Conservation (phyloP, 257 asterid species). For the Cynanchum wilfordii region DNA sequence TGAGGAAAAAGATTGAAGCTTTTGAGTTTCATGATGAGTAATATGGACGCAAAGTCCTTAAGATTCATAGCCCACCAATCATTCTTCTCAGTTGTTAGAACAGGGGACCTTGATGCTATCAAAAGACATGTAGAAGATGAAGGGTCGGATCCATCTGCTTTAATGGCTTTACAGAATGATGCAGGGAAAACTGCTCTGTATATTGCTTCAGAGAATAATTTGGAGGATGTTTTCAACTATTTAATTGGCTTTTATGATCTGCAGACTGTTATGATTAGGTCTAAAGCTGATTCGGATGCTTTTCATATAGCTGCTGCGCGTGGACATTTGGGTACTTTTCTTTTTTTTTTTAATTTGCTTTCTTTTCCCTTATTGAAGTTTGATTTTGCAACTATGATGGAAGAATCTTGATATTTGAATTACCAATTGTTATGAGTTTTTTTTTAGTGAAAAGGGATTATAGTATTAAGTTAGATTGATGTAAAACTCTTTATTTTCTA, state of each 20-base stretch:
- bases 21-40: constrained; percentile 13
- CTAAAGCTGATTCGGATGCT: constrained; percentile 74
- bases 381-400: neutral
- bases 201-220: constrained; percentile 70
- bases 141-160: constrained; percentile 55
- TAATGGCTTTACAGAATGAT: constrained; percentile 66
- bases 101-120: constrained; percentile 61
- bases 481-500: neutral
- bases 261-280: constrained; percentile 50
- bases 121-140: constrained; percentile 47
- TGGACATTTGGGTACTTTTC: constrained; percentile 73
- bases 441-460: too few species aligned
- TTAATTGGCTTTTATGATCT: constrained; percentile 69
- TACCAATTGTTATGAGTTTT: neutral
- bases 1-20: constrained; percentile 8
- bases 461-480: neutral
- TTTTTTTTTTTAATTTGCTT: neutral
- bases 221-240: constrained; percentile 37
- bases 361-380: neutral
- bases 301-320: constrained; percentile 77
- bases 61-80: constrained; percentile 88
- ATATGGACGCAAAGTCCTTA: constrained; percentile 73
- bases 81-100: constrained; percentile 68
- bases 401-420: neutral
- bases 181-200: constrained; percentile 75